Evolutionary conservation across 192 early-diverging fungal genomes (phyloP), one percentile per base, ranked within the genome.

Genomic region (Backusella parvicylindrica): DNA sequence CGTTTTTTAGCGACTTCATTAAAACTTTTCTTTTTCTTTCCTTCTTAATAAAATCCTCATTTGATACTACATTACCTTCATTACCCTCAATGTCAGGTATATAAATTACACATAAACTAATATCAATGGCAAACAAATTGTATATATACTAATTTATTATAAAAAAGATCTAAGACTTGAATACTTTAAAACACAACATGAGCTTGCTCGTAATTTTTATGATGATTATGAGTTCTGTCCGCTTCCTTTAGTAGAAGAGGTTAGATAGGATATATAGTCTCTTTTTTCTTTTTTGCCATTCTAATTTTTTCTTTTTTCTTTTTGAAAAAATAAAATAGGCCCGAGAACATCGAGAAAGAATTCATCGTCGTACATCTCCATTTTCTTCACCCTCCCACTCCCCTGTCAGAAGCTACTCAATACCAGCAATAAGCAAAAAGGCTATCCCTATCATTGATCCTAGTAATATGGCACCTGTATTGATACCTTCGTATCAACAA

Each of bases 211-310:
- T 38, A 82, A 81, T 66, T 88, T 88, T 63, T 83, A 88, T 75
- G 87, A 88, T 73, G 87, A 88, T 65, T 76, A 84, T 43, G 87
- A 88, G 68, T 88, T 86, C 82, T 88, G 87, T 72, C 87, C 87
- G 23, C 79, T 80, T 31, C 72, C 81, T 26, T 76, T 84, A 40
- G 80, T 84, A 64, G 82, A 88, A 82, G 85, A 72, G 43, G 71
- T 72, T 32, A 28, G 40, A 31, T 70, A 66, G 15, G n/a, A 66
- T 9, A 31, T 11, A 47, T 4, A 7, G 15, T 43, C 16, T 70
- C 3, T 9, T 37, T 43, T 47, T 70, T n/a, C n/a, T 26, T 70
- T 21, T 70, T 3, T 70, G 12, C 9, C 21, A n/a, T 15, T 70
- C 9, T 43, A 47, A 21, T 47, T 38, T 37, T 68, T 68, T 68